These are phyloP conservation scores for Psidium friedrichsthalianum DNA, from an alignment of 345 rosid species.

Conservation along the genomic window DNA sequence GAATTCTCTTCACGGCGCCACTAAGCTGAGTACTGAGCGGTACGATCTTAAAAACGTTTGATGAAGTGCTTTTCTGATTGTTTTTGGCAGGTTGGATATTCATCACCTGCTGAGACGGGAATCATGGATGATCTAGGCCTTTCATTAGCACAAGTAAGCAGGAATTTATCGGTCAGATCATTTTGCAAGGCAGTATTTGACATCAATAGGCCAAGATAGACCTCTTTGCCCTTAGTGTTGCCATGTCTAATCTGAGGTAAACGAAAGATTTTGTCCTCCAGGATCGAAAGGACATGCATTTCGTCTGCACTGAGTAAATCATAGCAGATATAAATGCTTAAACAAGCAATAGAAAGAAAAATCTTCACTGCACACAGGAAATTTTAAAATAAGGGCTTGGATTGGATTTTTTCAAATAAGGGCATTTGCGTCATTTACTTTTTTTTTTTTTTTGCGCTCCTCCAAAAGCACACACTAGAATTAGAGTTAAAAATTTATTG, in stretches of 20 bases:
- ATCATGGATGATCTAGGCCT: slow-evolving; percentile 21
- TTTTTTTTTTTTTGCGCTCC: no score
- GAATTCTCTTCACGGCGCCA: not conserved
- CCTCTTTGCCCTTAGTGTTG: not conserved
- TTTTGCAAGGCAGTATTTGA: not conserved
- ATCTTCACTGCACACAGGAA: not conserved
- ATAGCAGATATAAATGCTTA: not conserved
- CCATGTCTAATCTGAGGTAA: not conserved
- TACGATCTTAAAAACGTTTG: not conserved
- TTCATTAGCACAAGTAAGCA: slow-evolving; percentile 7
- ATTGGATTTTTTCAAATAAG: no score
- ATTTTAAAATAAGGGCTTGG: no score
- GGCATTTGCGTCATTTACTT: no score
- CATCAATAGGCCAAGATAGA: not conserved
- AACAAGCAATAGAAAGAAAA: not conserved
- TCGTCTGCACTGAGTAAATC: not conserved
- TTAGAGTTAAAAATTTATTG: no score
- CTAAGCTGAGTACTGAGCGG: not conserved
- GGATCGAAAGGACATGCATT: not conserved
- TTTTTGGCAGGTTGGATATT: slow-evolving; percentile 28
- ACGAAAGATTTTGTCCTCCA: not conserved
- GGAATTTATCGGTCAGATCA: not conserved
- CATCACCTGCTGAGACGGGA: slow-evolving; percentile 38
- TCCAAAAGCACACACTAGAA: no score
- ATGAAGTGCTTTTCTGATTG: not conserved